Percentiles rank a stretch among this genome's conserved stretches.
Conservation (phyloP, 352 stramenopile species). For the Discostella stelligera region DNA sequence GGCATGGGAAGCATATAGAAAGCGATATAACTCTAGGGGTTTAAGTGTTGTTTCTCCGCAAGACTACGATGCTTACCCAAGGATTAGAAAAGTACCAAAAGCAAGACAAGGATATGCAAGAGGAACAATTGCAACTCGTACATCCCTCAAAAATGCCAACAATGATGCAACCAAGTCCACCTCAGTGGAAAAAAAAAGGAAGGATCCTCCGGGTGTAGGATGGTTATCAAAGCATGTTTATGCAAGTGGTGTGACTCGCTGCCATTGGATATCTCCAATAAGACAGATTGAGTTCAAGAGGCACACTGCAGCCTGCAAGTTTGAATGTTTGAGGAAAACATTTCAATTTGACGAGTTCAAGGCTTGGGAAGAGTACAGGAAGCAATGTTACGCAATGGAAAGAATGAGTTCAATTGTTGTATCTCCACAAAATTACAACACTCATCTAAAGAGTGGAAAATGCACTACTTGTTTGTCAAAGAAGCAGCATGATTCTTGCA, state of each 20-base stretch:
- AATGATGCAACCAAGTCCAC: background rate
- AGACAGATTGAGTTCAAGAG: conserved; percentile 15
- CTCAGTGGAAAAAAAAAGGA: too few species aligned
- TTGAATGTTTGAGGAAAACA: background rate
- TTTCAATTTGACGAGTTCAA: conserved; percentile 1
- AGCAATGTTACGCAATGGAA: background rate
- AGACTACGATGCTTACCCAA: background rate
- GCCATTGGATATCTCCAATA: conserved; percentile 9
- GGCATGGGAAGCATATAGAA: conserved; percentile 16
- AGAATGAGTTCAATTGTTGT: conserved; percentile 1
- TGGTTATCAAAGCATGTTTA: background rate
- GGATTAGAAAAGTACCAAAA: background rate
- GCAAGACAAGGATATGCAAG: background rate
- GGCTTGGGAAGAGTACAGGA: conserved; percentile 20
- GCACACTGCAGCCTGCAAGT: background rate
- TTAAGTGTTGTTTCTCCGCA: conserved; percentile 1
- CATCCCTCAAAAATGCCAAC: background rate
- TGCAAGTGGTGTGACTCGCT: background rate
- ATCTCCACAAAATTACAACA: background rate
- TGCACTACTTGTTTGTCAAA: background rate
- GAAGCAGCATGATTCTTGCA: background rate
- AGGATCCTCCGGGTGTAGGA: background rate
- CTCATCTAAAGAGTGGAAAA: too few species aligned
- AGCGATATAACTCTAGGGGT: background rate
- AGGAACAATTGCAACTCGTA: background rate